Evolutionary conservation across 768 basidiomycete species (phyloP).

Genomic region (Boletus reticuloceps): DNA sequence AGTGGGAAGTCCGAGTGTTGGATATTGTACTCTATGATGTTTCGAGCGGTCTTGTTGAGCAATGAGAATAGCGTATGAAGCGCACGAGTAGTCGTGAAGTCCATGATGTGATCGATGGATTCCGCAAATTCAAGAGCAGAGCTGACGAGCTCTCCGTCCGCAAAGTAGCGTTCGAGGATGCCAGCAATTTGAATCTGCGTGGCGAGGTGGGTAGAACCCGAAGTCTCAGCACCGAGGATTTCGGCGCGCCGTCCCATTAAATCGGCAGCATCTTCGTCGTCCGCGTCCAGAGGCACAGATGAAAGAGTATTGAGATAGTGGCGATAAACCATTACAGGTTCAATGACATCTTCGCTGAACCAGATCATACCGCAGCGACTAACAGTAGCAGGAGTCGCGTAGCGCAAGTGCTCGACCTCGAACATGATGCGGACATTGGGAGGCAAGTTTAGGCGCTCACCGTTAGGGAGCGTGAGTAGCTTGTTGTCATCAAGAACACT

Average conservation of each 20-base stretch:
- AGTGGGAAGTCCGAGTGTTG: conserved; percentile 97
- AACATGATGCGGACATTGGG: conserved; percentile 99
- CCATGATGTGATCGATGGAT: conserved; percentile 97
- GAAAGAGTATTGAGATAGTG: conserved; percentile 82
- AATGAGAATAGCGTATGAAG: conserved; percentile 96
- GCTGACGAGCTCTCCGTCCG: conserved; percentile 75
- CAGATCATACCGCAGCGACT: conserved; percentile 99
- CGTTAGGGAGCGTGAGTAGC: conserved; percentile 92
- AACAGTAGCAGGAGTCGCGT: conserved; percentile 96
- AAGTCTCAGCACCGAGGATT: conserved; percentile 39
- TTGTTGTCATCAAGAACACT: conserved; percentile 99
- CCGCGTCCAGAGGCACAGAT: conserved; percentile 75
- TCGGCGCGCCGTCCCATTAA: conserved; percentile 61
- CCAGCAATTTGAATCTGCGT: conserved; percentile 75
- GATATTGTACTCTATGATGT: conserved; percentile 90
- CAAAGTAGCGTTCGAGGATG: conserved; percentile 82
- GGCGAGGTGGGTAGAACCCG: conserved; percentile 58
- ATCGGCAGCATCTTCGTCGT: conserved; percentile 78
- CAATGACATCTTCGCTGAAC: conserved; percentile 97
- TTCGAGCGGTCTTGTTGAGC: conserved; percentile 92
- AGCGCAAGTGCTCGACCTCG: conserved; percentile 96
- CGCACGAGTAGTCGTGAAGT: conserved; percentile 89
- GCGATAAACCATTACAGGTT: conserved; percentile 86
- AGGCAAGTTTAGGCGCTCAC: conserved; percentile 95
- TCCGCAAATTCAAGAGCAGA: conserved; percentile 77